A percentile compares a stretch with the other conserved stretches of the same genome.
These are phyloP conservation scores for Podospora comata DNA, from an alignment of 495 filamentous ascomycete species.

Conservation along the genomic window DNA sequence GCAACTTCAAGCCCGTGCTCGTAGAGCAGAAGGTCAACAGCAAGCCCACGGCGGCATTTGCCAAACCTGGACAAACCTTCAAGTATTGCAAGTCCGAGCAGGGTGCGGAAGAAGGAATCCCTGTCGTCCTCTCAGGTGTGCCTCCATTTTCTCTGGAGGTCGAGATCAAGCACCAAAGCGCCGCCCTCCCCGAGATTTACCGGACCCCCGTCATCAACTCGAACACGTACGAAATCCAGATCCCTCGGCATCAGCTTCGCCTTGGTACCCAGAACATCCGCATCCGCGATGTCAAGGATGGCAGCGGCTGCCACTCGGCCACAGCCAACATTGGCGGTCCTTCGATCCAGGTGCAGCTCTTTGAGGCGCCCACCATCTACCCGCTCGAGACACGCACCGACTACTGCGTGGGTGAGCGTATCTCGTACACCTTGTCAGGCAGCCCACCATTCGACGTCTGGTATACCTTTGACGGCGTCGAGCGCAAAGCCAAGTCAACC, in stretches of 20 bases:
- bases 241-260: conserved; percentile 77
- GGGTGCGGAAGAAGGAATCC: conserved; percentile 78
- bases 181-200: conserved; percentile 73
- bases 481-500: conserved; percentile 71
- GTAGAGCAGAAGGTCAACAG: conserved; percentile 79
- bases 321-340: conserved; percentile 58
- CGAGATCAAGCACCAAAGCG: conserved; percentile 85
- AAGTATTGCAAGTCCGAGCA: conserved; percentile 86
- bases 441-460: conserved; percentile 86
- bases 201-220: conserved; percentile 71
- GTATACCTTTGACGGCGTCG: conserved; percentile 77
- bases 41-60: conserved; percentile 74
- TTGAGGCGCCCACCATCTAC: conserved; percentile 86
- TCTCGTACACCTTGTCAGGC: conserved; percentile 85
- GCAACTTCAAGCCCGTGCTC: conserved; percentile 59
- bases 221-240: conserved; percentile 69
- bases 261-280: conserved; percentile 81
- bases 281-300: conserved; percentile 84
- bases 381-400: conserved; percentile 77
- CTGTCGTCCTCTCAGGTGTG: conserved; percentile 74
- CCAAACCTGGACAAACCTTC: conserved; percentile 87
- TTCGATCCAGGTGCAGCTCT: conserved; percentile 81
- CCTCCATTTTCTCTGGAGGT: conserved; percentile 88
- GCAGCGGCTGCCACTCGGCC: conserved; percentile 72
- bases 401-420: conserved; percentile 92